Evolutionary conservation across 306 rosid species (phyloP).

Genomic region (Cucumis hystrix): DNA sequence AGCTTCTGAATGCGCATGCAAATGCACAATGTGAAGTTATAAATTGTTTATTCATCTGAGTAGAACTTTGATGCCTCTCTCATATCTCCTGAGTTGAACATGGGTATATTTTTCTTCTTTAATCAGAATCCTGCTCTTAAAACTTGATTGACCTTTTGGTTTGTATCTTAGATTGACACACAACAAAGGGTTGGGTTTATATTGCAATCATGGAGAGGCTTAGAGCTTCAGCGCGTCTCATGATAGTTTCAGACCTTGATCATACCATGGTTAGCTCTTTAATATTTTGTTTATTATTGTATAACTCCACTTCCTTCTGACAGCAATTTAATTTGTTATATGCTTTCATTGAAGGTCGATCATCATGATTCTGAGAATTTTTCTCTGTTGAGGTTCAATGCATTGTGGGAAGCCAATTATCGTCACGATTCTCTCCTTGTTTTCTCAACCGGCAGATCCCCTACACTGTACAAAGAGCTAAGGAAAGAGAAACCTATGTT

Average conservation of each 20-base stretch:
- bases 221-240: constrained; percentile 44
- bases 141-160: background rate
- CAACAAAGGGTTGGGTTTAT: constrained; percentile 19
- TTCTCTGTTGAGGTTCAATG: constrained; percentile 72
- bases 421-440: constrained; percentile 85
- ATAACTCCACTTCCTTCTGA: background rate
- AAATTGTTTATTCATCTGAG: background rate
- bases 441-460: constrained; percentile 93
- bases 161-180: background rate
- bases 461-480: constrained; percentile 68
- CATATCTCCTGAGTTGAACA: background rate
- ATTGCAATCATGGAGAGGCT: constrained; percentile 52
- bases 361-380: constrained; percentile 76
- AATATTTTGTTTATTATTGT: background rate
- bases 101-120: background rate
- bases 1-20: background rate
- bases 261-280: constrained; percentile 69
- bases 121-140: background rate
- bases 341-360: constrained; percentile 60
- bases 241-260: constrained; percentile 99
- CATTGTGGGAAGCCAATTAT: constrained; percentile 78
- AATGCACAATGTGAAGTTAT: background rate
- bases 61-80: background rate
- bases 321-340: constrained; percentile 13
- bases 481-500: constrained; percentile 94